phyloP scores from a whole-genome alignment of 1,284 basidiomycete genomes.

The Rhizopogon parksii region DNA sequence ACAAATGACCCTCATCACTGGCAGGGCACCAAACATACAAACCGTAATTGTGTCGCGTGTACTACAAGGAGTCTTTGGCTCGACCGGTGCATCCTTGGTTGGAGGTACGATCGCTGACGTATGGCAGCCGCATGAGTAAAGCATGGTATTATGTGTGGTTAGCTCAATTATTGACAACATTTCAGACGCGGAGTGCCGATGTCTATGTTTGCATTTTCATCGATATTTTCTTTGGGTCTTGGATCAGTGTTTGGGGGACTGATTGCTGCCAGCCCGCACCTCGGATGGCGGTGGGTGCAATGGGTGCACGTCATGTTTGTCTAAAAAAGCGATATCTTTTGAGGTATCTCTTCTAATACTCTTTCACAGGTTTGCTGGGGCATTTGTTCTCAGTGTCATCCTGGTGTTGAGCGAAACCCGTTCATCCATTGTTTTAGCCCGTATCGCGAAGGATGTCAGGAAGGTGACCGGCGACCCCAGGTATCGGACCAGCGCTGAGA shows the following conservation, averaged over 20 bases:
- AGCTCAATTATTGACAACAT: background rate
- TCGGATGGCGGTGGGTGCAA: slow-evolving; percentile 64
- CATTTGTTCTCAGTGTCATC: slow-evolving; percentile 36
- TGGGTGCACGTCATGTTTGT: slow-evolving; percentile 49
- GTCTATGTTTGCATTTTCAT: slow-evolving; percentile 42
- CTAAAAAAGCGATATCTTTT: slow-evolving; percentile 15
- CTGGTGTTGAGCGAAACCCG: slow-evolving; percentile 57
- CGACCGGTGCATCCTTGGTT: slow-evolving; percentile 51
- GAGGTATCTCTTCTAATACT: background rate
- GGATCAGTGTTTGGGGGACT: slow-evolving; percentile 52
- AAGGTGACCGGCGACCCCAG: slow-evolving; percentile 54
- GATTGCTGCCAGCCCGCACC: slow-evolving; percentile 41
- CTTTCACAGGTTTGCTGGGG: slow-evolving; percentile 35
- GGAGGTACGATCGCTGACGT: slow-evolving; percentile 54
- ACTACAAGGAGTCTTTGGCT: slow-evolving; percentile 31
- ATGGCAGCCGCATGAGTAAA: slow-evolving; percentile 24
- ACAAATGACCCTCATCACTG: background rate
- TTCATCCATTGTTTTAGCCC: slow-evolving; percentile 54
- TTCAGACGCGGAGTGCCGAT: slow-evolving; percentile 51
- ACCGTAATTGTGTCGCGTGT: slow-evolving; percentile 16
- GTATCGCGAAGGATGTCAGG: slow-evolving; percentile 52
- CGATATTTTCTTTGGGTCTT: slow-evolving; percentile 42
- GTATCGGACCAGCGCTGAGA: slow-evolving; percentile 59
- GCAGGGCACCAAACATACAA: slow-evolving; percentile 23
- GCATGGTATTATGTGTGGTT: background rate